These are phyloP conservation scores for Persicaria tinctoria DNA, from an alignment of 148 eudicot genomes.

Conservation along the genomic window DNA sequence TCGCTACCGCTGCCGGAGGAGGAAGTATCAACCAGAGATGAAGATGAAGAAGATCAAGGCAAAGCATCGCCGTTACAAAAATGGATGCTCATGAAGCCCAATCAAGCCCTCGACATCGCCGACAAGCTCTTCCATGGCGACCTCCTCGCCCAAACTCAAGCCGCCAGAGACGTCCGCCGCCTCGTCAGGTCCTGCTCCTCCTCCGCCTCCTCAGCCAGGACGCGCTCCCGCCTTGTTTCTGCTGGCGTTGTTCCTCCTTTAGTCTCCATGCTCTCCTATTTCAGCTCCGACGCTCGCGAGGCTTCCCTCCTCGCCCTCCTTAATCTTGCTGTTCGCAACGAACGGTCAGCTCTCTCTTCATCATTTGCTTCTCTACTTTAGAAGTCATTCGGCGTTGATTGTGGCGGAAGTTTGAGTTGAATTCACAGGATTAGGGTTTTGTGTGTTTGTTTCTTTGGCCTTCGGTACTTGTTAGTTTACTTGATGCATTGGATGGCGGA, in stretches of 20 bases:
- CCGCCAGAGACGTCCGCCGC: conserved; percentile 43
- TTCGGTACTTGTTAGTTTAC: background rate
- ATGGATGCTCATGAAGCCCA: conserved; percentile 28
- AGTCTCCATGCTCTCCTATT: conserved; percentile 31
- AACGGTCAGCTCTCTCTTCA: conserved; percentile 30
- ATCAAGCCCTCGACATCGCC: conserved; percentile 26
- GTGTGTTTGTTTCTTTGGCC: background rate
- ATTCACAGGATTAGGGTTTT: background rate
- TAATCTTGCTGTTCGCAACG: conserved; percentile 52
- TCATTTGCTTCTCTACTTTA: background rate
- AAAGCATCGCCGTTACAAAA: background rate
- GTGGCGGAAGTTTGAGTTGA: conserved; percentile 2
- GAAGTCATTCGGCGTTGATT: background rate
- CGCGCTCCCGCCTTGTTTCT: conserved; percentile 38
- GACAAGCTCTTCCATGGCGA: conserved; percentile 36
- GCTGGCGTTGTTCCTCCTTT: conserved; percentile 54
- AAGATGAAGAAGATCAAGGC: background rate
- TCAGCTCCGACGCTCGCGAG: conserved; percentile 34
- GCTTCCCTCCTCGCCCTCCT: conserved; percentile 56
- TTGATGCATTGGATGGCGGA: background rate
- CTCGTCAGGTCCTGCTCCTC: conserved; percentile 36
- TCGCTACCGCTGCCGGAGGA: conserved; percentile 11
- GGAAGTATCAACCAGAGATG: conserved; percentile 13
- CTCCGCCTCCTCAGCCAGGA: conserved; percentile 26
- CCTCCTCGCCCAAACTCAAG: conserved; percentile 40